A percentile compares a stretch with the other conserved stretches of the same genome.
Conservation (phyloP, 768 basidiomycete species). For the Pleurotus platypus region DNA sequence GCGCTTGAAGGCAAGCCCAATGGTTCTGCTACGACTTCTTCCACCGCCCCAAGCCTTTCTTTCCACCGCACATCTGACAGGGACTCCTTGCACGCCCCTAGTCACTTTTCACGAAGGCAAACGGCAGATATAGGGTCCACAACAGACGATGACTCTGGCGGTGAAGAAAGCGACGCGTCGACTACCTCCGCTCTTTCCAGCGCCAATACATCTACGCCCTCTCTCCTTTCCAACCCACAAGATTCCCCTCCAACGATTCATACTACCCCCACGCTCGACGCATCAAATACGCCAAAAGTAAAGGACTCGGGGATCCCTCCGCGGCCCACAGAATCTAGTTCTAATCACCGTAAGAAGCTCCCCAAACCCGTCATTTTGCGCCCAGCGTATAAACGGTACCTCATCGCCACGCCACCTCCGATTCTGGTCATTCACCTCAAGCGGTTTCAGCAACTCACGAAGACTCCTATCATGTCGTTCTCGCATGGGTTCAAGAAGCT, state of each 20-base stretch:
- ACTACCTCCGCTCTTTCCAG: slow-evolving; percentile 23
- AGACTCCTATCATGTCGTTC: slow-evolving; percentile 58
- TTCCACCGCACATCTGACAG: slow-evolving; percentile 10
- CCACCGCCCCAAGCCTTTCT: slow-evolving; percentile 12
- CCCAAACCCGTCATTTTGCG: slow-evolving; percentile 69
- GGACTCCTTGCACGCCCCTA: slow-evolving; percentile 16
- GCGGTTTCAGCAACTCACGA: slow-evolving; percentile 84
- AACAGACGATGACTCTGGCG: slow-evolving; percentile 11
- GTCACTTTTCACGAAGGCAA: slow-evolving; percentile 9
- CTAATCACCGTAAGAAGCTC: slow-evolving; percentile 17
- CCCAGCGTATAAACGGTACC: slow-evolving; percentile 91
- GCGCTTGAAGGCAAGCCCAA: neutral
- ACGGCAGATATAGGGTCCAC: slow-evolving; percentile 10
- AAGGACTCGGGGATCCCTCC: neutral
- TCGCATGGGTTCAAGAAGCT: slow-evolving; percentile 81
- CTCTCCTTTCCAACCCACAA: slow-evolving; percentile 13
- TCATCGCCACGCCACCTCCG: slow-evolving; percentile 82
- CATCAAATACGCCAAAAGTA: slow-evolving; percentile 5
- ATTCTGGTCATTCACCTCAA: slow-evolving; percentile 92
- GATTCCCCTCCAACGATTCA: slow-evolving; percentile 3
- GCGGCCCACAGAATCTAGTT: slow-evolving; percentile 10
- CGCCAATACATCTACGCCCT: slow-evolving; percentile 10
- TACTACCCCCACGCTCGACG: neutral
- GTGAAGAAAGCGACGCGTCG: slow-evolving; percentile 40
- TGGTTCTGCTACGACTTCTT: slow-evolving; percentile 5